Conservation (phyloP, 495 filamentous ascomycete genomes). For the Durotheca rogersii region DNA sequence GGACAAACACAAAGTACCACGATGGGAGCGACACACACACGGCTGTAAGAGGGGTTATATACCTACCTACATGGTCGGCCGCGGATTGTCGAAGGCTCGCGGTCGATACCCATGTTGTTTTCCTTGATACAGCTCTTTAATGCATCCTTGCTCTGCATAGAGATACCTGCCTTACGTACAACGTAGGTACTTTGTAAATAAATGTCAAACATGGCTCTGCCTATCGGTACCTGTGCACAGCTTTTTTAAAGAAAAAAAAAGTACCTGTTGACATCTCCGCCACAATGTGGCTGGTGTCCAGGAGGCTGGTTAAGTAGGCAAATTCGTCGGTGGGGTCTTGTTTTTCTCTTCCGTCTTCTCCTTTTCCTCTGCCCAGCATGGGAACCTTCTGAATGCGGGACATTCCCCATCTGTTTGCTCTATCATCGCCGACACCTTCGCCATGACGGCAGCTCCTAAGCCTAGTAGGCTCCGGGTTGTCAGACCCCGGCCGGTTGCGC, state of each 20-base stretch:
- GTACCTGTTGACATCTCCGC: slow-evolving; percentile 46
- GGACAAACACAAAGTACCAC: no score
- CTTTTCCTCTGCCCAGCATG: no score
- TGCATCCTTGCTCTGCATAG: slow-evolving; percentile 27
- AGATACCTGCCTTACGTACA: slow-evolving; percentile 1
- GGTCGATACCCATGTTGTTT: no score
- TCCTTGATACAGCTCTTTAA: not conserved
- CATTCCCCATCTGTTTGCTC: not conserved
- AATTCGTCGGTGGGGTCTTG: no score
- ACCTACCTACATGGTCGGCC: no score
- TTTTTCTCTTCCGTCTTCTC: slow-evolving; percentile 49
- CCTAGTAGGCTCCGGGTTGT: not conserved
- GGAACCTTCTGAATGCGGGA: not conserved
- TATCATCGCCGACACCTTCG: not conserved
- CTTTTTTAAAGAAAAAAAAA: no score
- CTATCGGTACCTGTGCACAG: no score
- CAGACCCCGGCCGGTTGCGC: slow-evolving; percentile 1
- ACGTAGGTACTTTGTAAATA: slow-evolving; percentile 37
- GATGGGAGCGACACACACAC: no score
- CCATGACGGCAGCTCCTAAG: slow-evolving; percentile 13
- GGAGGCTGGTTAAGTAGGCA: no score
- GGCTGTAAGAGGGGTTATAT: no score
- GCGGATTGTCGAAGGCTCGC: no score
- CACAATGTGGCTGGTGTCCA: slow-evolving; percentile 50
- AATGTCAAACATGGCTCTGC: slow-evolving; percentile 45